phyloP scores from a whole-genome alignment of 2,329 filamentous ascomycete genomes.

The Colletotrichum kahawae region DNA sequence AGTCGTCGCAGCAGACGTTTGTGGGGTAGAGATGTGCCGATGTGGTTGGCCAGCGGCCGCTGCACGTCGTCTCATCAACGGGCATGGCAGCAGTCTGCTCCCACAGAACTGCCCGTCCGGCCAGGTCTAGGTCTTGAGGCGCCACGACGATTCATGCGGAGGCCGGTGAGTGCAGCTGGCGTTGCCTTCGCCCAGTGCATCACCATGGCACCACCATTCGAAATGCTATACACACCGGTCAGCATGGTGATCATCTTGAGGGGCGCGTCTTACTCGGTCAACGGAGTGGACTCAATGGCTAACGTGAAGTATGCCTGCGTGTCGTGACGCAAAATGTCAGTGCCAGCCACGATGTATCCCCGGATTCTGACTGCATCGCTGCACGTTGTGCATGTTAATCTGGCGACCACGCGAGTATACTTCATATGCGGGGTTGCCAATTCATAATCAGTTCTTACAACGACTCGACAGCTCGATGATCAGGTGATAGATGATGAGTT shows the following conservation, averaged over 20 bases:
- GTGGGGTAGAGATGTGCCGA: slow-evolving; percentile 4
- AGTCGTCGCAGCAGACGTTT: slow-evolving; percentile 6
- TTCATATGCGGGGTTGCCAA: neutral
- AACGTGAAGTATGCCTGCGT: neutral
- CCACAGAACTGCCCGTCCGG: neutral
- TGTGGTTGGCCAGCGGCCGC: neutral
- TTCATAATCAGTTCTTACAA: neutral
- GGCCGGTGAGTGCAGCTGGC: neutral
- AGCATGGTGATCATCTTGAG: neutral
- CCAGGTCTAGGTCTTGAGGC: neutral
- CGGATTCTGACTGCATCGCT: slow-evolving; percentile 2
- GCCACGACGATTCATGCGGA: neutral
- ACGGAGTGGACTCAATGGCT: neutral
- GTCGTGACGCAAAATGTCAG: neutral
- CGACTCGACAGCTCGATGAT: neutral
- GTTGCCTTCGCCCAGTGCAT: neutral
- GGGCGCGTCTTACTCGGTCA: neutral
- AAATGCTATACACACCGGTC: neutral
- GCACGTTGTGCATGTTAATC: neutral
- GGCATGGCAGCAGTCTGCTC: slow-evolving; percentile 1
- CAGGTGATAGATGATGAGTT: neutral
- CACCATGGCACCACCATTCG: neutral
- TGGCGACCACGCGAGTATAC: neutral
- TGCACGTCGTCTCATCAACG: slow-evolving; percentile 19
- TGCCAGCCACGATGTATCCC: neutral